Percentiles rank a stretch among this genome's conserved stretches.
phyloP scores from a whole-genome alignment of 305 asterid genomes.

The Rubia tinctorum region DNA sequence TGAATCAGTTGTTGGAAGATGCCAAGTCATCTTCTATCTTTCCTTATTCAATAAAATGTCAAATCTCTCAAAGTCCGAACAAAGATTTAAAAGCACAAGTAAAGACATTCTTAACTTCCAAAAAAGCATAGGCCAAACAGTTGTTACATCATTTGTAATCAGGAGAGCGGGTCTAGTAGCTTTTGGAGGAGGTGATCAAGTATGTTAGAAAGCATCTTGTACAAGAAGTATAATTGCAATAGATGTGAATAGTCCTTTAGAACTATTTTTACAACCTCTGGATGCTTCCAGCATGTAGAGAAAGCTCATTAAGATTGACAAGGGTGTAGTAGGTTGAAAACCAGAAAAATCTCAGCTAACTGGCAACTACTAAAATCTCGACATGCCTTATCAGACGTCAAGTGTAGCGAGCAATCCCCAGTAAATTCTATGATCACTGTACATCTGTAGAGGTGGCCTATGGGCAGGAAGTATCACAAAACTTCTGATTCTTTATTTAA shows the following conservation, averaged over 20 bases:
- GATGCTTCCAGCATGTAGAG: neutral
- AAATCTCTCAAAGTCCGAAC: neutral
- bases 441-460: neutral
- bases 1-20: neutral
- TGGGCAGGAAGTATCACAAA: conserved; percentile 5
- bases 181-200: neutral
- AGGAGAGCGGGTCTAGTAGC: neutral
- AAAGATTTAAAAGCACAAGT: neutral
- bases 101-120: neutral
- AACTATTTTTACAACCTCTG: neutral
- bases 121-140: neutral
- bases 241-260: neutral
- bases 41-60: neutral
- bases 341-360: neutral
- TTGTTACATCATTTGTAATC: neutral
- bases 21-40: neutral
- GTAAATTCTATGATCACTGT: neutral
- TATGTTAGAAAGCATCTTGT: neutral
- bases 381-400: neutral
- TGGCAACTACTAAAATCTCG: neutral
- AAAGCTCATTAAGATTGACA: neutral
- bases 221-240: neutral
- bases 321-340: neutral
- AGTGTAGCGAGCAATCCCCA: neutral
- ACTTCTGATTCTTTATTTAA: neutral